These are phyloP conservation scores for Eucalyptus decipiens DNA, from an alignment of 345 rosid genomes.

Conservation along the genomic window DNA sequence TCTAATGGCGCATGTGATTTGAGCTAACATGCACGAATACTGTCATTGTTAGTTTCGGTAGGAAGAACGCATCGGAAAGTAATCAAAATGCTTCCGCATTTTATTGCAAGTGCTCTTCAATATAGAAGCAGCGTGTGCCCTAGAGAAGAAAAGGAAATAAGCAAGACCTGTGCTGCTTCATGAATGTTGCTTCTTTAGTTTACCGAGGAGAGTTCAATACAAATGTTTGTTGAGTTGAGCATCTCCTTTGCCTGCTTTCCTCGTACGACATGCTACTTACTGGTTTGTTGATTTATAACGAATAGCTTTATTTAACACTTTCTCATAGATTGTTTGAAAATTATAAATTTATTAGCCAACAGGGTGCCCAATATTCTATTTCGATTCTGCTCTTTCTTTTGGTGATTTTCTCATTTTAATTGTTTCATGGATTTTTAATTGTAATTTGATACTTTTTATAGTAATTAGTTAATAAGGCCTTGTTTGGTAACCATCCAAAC, in stretches of 20 bases:
- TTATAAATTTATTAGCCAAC: background rate
- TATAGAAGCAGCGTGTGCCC: background rate
- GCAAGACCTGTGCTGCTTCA: background rate
- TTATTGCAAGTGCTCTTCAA: background rate
- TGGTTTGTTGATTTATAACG: background rate
- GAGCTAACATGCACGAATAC: background rate
- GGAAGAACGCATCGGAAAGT: background rate
- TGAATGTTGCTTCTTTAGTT: background rate
- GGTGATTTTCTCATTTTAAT: background rate
- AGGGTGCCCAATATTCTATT: background rate
- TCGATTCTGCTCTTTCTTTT: background rate
- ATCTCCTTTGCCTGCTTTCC: background rate
- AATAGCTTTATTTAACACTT: background rate
- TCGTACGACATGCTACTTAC: background rate
- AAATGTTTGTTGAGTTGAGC: background rate
- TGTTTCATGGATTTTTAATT: background rate
- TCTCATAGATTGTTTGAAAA: background rate
- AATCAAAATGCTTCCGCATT: background rate
- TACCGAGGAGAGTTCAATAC: background rate
- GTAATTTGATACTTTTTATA: background rate
- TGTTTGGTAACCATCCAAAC: too few relatives aligned
- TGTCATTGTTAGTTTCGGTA: background rate
- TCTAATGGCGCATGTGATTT: background rate
- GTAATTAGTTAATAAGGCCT: background rate
- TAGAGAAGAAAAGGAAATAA: background rate